Percentiles rank a stretch among this genome's conserved stretches.
Evolutionary conservation across 805 yeast species (phyloP).

Genomic region (Teunomyces gatunensis): DNA sequence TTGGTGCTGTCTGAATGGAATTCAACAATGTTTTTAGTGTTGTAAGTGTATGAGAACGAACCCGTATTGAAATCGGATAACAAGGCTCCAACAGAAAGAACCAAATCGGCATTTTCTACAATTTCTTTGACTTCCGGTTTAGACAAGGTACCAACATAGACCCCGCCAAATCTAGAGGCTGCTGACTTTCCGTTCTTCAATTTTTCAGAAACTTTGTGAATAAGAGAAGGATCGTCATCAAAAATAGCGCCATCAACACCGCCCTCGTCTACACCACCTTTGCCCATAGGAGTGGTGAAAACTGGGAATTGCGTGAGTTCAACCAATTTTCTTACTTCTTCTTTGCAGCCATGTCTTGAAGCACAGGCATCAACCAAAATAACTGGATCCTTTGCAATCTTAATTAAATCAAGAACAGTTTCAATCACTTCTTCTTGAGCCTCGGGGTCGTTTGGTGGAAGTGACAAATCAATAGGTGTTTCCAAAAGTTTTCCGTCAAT

Average conservation of each 20-base stretch:
- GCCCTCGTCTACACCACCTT: conserved; percentile 70
- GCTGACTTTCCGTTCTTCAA: conserved; percentile 24
- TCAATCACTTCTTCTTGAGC: conserved; percentile 39
- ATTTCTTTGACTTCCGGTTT: conserved; percentile 67
- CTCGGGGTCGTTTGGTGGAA: conserved; percentile 43
- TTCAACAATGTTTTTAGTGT: conserved; percentile 72
- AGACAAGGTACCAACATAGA: conserved; percentile 80
- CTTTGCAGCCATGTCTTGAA: conserved; percentile 65
- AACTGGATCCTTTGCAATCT: conserved; percentile 63
- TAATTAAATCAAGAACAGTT: conserved; percentile 48
- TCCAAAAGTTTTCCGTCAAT: conserved; percentile 58
- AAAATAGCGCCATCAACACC: conserved; percentile 28
- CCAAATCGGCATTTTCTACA: conserved; percentile 72
- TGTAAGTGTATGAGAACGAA: conserved; percentile 73
- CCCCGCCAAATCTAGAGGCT: conserved; percentile 76
- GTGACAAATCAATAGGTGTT: conserved; percentile 61
- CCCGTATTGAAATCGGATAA: conserved; percentile 90
- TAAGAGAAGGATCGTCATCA: conserved; percentile 24
- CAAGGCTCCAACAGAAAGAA: conserved; percentile 77
- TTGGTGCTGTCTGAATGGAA: conserved; percentile 76
- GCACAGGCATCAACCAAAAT: conserved; percentile 88
- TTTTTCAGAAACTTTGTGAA: conserved; percentile 20
- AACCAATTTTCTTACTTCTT: conserved; percentile 62
- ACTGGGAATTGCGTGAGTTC: conserved; percentile 74
- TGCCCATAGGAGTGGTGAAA: conserved; percentile 89